Conservation (phyloP, 2,329 filamentous ascomycete species). For the Dichotomopilus funicola region DNA sequence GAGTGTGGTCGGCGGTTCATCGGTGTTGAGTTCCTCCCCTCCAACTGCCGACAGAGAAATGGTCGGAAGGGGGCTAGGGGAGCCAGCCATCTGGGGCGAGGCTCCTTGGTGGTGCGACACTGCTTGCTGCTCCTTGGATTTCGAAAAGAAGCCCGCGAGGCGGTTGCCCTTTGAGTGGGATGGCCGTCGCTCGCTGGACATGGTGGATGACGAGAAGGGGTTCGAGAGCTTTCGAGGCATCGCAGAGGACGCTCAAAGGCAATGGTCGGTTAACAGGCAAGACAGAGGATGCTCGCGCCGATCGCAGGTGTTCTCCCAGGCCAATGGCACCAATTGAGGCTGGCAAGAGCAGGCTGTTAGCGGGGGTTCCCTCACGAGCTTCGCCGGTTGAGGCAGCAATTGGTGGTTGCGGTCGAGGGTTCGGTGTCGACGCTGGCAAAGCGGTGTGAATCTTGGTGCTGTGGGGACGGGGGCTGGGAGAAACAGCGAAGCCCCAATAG, state of each 20-base stretch:
- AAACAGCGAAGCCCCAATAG: neutral
- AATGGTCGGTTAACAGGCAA: neutral
- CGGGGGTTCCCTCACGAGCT: neutral
- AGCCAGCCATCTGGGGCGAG: slow-evolving; percentile 54
- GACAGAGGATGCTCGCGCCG: neutral
- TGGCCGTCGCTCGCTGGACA: slow-evolving; percentile 48
- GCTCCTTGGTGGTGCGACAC: slow-evolving; percentile 53
- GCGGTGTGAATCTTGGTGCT: neutral
- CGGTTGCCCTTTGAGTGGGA: slow-evolving; percentile 66
- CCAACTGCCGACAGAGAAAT: slow-evolving; percentile 87
- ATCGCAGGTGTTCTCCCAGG: slow-evolving; percentile 7
- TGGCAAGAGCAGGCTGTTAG: slow-evolving; percentile 8
- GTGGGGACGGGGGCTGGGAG: neutral
- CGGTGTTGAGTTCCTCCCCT: slow-evolving; percentile 64
- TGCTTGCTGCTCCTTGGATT: slow-evolving; percentile 60
- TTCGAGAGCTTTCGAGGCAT: slow-evolving; percentile 55
- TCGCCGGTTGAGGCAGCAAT: neutral
- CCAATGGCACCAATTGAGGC: slow-evolving; percentile 15
- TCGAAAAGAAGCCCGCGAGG: slow-evolving; percentile 78
- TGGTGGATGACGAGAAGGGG: slow-evolving; percentile 47
- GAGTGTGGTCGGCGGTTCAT: slow-evolving; percentile 69
- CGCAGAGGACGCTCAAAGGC: slow-evolving; percentile 26
- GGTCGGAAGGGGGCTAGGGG: slow-evolving; percentile 74
- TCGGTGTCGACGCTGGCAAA: neutral
- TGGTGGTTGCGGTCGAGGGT: neutral